Percentiles rank a stretch among this genome's conserved stretches.
These are phyloP conservation scores for Micractinium conductrix DNA, from an alignment of 139 green algal genomes.

Conservation along the genomic window DNA sequence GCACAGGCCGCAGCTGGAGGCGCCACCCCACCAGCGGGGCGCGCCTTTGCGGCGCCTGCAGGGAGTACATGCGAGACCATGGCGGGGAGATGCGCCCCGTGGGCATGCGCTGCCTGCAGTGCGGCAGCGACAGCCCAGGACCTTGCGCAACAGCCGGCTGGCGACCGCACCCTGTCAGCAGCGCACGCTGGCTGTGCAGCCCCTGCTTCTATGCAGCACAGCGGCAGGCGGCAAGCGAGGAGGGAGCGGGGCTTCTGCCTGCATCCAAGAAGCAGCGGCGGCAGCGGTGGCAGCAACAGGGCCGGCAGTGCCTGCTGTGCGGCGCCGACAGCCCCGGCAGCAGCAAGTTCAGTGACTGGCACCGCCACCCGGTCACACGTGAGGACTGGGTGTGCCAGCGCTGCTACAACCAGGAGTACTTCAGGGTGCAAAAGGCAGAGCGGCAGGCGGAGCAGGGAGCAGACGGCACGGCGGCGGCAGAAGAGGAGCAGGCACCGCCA, in stretches of 20 bases:
- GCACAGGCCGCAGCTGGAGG: neutral
- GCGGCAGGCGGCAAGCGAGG: no score
- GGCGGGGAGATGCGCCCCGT: neutral
- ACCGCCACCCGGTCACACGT: neutral
- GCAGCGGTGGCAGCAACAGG: neutral
- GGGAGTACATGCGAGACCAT: neutral
- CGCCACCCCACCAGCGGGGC: neutral
- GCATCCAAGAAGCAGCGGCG: no score
- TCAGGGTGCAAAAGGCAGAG: neutral
- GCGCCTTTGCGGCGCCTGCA: neutral
- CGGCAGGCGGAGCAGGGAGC: neutral
- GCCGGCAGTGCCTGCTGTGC: neutral
- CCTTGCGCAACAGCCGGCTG: neutral
- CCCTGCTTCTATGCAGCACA: neutral
- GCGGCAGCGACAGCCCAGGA: neutral
- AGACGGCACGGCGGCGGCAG: neutral
- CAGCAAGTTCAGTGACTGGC: neutral
- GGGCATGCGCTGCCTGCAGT: neutral
- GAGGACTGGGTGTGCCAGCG: neutral
- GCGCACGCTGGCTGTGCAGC: neutral
- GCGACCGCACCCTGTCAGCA: neutral
- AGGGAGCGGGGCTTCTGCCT: no score
- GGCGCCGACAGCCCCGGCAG: neutral
- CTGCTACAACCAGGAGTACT: neutral
- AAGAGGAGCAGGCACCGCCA: neutral